Percentiles rank a stretch among this genome's conserved stretches.
Conservation (phyloP, 192 early-diverging fungal genomes). For the Mortierella antarctica region DNA sequence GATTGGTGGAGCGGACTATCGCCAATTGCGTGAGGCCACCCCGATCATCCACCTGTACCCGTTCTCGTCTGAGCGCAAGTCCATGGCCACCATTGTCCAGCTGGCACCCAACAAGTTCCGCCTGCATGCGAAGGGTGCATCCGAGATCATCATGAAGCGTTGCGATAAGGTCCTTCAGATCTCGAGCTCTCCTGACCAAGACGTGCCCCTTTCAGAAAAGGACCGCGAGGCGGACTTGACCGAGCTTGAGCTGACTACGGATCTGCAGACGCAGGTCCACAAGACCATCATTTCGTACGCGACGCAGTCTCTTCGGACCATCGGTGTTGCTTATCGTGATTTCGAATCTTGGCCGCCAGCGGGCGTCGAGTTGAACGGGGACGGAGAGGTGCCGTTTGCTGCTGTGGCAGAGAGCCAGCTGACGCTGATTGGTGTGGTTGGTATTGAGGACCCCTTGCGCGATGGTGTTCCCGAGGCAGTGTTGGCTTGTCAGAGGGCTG, state of each 20-base stretch:
- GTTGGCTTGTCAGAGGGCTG: constrained; percentile 85
- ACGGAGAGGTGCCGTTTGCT: constrained; percentile 66
- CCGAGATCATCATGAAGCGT: constrained; percentile 82
- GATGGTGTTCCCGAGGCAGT: constrained; percentile 96
- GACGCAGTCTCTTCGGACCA: constrained; percentile 87
- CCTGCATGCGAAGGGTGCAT: constrained; percentile 94
- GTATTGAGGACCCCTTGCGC: constrained; percentile 97
- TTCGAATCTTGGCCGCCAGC: constrained; percentile 72
- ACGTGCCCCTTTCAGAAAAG: constrained; percentile 10
- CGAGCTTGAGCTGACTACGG: constrained; percentile 33
- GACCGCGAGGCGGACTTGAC: constrained; percentile 23
- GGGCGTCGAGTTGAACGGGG: constrained; percentile 45
- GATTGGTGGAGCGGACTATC: constrained; percentile 71
- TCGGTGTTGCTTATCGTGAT: constrained; percentile 88
- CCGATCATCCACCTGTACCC: constrained; percentile 82
- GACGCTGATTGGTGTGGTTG: constrained; percentile 89
- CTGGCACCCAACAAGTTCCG: constrained; percentile 63
- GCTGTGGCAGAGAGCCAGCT: constrained; percentile 67
- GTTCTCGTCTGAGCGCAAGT: constrained; percentile 93
- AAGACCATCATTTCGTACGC: constrained; percentile 80
- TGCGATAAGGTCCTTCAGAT: constrained; percentile 68
- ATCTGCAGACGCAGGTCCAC: constrained; percentile 49
- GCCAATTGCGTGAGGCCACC: constrained; percentile 68
- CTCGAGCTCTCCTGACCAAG: constrained; percentile 6
- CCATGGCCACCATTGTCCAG: constrained; percentile 85